phyloP scores from a whole-genome alignment of 306 rosid genomes.

The Rosa multiflora region DNA sequence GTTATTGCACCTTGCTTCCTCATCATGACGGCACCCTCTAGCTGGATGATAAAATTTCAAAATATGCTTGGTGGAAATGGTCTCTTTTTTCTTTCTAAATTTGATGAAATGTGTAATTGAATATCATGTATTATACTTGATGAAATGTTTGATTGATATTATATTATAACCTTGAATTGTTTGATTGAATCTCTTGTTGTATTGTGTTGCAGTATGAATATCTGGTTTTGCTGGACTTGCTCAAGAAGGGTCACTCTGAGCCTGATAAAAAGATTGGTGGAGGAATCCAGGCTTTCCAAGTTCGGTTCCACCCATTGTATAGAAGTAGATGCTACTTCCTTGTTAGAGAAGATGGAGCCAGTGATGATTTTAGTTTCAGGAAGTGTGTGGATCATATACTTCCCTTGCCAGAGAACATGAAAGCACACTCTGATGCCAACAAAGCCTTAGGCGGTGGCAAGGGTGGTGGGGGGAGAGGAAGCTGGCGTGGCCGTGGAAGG shows the following conservation, averaged over 20 bases:
- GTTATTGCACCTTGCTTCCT: neutral
- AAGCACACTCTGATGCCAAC: conserved; percentile 45
- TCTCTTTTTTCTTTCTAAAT: neutral
- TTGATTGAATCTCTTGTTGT: conserved; percentile 20
- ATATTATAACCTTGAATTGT: neutral
- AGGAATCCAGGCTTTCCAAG: conserved; percentile 60
- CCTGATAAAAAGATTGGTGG: conserved; percentile 56
- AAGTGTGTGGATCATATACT: conserved; percentile 79
- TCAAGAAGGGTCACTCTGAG: conserved; percentile 69
- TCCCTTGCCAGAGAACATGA: conserved; percentile 81
- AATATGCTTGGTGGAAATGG: neutral
- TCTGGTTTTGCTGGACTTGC: conserved; percentile 59
- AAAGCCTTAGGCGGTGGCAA: conserved; percentile 54
- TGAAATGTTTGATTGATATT: neutral
- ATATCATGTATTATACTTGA: neutral
- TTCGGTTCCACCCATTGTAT: conserved; percentile 69
- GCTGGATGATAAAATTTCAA: neutral
- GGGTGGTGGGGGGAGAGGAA: conserved; percentile 58
- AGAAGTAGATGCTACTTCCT: conserved; percentile 83
- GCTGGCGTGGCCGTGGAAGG: conserved; percentile 60
- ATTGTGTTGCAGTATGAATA: conserved; percentile 64
- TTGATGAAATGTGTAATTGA: neutral
- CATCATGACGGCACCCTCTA: neutral
- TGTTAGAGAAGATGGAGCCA: conserved; percentile 56
- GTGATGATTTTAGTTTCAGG: conserved; percentile 87